phyloP scores from a whole-genome alignment of 352 stramenopile genomes.

The Elongisporangium anandrum region DNA sequence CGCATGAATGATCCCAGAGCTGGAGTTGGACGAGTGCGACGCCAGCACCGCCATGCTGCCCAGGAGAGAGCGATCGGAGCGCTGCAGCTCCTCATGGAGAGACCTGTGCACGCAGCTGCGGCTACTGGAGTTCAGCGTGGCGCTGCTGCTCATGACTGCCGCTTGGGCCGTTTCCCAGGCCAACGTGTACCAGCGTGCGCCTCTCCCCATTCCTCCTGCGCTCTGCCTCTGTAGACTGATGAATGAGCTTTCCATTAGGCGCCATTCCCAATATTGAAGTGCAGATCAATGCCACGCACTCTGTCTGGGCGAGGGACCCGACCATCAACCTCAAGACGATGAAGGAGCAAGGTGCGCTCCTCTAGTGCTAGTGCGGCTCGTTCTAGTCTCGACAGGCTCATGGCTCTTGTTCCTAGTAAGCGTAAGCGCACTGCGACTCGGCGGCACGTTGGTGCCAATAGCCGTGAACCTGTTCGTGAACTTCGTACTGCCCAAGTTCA shows the following conservation, averaged over 20 bases:
- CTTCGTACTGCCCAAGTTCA: slow-evolving; percentile 43
- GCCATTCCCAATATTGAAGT: slow-evolving; percentile 53
- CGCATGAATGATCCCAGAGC: neutral
- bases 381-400: neutral
- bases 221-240: neutral
- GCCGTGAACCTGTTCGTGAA: slow-evolving; percentile 50
- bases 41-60: neutral
- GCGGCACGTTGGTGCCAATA: slow-evolving; percentile 33
- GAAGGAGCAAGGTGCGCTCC: slow-evolving; percentile 36
- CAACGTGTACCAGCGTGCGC: slow-evolving; percentile 42
- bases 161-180: neutral
- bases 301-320: slow-evolving; percentile 50
- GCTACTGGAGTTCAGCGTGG: slow-evolving; percentile 20
- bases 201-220: neutral
- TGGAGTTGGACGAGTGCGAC: neutral
- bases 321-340: slow-evolving; percentile 54
- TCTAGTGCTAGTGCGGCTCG: no score
- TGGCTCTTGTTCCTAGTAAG: slow-evolving; percentile 25
- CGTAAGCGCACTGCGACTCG: slow-evolving; percentile 37
- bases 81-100: neutral
- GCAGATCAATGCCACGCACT: slow-evolving; percentile 33
- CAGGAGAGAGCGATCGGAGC: neutral
- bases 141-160: slow-evolving; percentile 46
- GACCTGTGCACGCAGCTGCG: neutral
- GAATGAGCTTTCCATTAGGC: slow-evolving; percentile 14